Evolutionary conservation across 305 asterid species (phyloP).

Genomic region (Fraxinus platypoda): DNA sequence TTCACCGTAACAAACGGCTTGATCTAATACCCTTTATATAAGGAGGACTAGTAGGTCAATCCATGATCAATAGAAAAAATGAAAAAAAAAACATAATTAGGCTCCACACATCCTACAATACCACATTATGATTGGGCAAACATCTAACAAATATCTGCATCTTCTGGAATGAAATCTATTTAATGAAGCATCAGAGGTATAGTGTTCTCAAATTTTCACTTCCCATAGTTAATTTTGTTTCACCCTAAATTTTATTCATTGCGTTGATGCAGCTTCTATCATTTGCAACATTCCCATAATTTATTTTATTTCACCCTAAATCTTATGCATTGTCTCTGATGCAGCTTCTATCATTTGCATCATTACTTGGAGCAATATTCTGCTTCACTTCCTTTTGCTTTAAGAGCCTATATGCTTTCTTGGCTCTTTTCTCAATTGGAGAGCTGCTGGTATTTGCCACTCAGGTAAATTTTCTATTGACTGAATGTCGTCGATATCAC

Average conservation of each 20-base stretch:
- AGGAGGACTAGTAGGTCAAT: not conserved
- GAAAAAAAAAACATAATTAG: not conserved
- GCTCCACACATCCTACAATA: not conserved
- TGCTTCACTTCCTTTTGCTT: slow-evolving; percentile 90
- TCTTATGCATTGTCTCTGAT: slow-evolving; percentile 5
- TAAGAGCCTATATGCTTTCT: slow-evolving; percentile 60
- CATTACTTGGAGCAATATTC: slow-evolving; percentile 68
- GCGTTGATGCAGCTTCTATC: slow-evolving; percentile 65
- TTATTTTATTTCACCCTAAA: not conserved
- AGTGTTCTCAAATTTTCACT: not conserved
- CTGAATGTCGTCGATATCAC: not conserved
- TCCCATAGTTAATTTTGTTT: not conserved
- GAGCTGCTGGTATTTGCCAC: slow-evolving; percentile 87
- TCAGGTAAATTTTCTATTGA: slow-evolving; percentile 52
- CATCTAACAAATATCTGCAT: not conserved
- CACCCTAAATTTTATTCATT: not conserved
- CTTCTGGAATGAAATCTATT: not conserved
- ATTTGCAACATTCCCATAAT: slow-evolving; percentile 25
- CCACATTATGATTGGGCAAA: not conserved
- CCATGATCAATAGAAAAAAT: not conserved
- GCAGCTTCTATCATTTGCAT: slow-evolving; percentile 82
- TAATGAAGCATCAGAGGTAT: not conserved
- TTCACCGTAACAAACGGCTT: too few species aligned
- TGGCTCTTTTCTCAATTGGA: slow-evolving; percentile 68
- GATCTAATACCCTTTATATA: not conserved